phyloP scores from a whole-genome alignment of 331 rosid species.

The Malus hybrid region DNA sequence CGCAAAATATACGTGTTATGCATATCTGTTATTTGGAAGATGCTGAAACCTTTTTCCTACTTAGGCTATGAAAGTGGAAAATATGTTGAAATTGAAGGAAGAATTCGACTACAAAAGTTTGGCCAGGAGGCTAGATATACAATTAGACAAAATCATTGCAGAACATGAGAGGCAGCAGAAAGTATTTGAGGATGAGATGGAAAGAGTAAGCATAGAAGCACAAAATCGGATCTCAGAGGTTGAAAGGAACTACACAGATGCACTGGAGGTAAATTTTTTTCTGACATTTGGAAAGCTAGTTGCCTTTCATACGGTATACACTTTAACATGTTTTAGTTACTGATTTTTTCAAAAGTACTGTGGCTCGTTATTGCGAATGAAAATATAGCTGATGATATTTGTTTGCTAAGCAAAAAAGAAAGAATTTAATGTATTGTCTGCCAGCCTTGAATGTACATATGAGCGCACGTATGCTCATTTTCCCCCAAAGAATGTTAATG shows the following conservation, averaged over 20 bases:
- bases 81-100: conserved; percentile 92
- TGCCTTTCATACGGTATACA: neutral
- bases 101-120: conserved; percentile 97
- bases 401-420: neutral
- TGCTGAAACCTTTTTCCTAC: conserved; percentile 23
- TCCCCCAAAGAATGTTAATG: neutral
- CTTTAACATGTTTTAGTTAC: neutral
- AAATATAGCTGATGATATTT: neutral
- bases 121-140: conserved; percentile 81
- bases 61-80: conserved; percentile 99
- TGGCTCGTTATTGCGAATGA: neutral
- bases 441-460: neutral
- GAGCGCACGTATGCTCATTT: neutral
- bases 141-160: conserved; percentile 81
- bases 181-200: conserved; percentile 81
- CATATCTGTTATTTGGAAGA: conserved; percentile 11
- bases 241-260: conserved; percentile 62
- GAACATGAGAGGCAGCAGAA: conserved; percentile 98
- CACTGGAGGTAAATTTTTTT: conserved; percentile 59
- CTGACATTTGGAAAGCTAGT: neutral
- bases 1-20: neutral
- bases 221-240: conserved; percentile 61
- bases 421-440: neutral
- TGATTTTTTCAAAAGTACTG: neutral
- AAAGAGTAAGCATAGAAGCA: conserved; percentile 63